Base-by-base conservation (phyloP, 768 basidiomycete species). In the Serendipita sp. region DNA sequence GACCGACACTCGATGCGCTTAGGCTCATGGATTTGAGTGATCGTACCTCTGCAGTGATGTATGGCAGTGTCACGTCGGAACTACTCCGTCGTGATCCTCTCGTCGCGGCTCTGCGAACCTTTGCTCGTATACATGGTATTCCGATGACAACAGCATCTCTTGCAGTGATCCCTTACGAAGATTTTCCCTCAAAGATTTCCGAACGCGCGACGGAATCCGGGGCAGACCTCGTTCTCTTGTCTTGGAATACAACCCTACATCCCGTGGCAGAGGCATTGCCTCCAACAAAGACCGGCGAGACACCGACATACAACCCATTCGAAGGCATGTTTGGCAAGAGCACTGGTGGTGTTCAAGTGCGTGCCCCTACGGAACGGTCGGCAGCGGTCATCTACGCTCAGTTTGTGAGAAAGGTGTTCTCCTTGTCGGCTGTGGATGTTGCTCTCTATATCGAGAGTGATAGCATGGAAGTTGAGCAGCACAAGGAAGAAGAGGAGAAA, bases 11-110 rank as follows among this genome's bases (percentile, higher is more conserved):
- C 38, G 83, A 91, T 68, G 88, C 88, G 0, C 79, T 97, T 1
- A 91, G 94, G 18, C 80, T 98, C 5, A 83, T 98, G 69, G 93
- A 97, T 72, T 77, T 97, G 51, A 89, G 90, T 0, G 86, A 86
- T 44, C 87, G 96, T 65, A 89, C 89, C 1, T 92, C 90, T 2
- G 87, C 88, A 1, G 83, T 95, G 41, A 82, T 98, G 73, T 86
- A 83, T 70, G 89, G 88, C 1, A 83, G 88, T 63, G 85, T 85
- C 66, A 82, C 85, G 1, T 88, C 89, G 18, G 76, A 80, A 2
- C 77, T 93, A 32, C 78, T 89, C 45, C 78, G 77, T 65, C 83
- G 80, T 48, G 92, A 93, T 69, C 80, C 91, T 2, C 74, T 92
- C 45, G 75, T 89, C 15, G 81, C 83, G 2, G 79, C 89, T 32